A percentile compares a stretch with the other conserved stretches of the same genome.
Evolutionary conservation across 148 eudicot genomes (phyloP).

Genomic region (Rhododendron ovatum): DNA sequence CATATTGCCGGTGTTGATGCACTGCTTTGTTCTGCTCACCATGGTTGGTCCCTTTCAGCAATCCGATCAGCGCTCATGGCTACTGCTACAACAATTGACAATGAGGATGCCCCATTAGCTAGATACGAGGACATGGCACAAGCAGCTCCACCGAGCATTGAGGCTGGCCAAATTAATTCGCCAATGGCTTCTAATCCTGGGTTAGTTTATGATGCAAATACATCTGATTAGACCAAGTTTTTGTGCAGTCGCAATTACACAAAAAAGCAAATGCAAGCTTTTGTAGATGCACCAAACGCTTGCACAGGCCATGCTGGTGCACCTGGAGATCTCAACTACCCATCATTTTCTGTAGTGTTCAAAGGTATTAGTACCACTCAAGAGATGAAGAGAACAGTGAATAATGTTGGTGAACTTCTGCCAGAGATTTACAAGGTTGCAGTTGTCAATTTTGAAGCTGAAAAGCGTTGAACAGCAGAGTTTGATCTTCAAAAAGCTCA

Average conservation of each 20-base stretch:
- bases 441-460: not conserved
- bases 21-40: not conserved
- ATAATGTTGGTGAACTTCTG: not conserved
- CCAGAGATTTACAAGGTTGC: conserved; percentile 7
- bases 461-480: not conserved
- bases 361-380: not conserved
- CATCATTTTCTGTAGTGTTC: conserved; percentile 6
- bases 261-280: not conserved
- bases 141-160: conserved; percentile 12
- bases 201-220: not conserved
- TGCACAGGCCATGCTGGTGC: not conserved
- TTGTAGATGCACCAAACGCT: not conserved
- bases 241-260: conserved; percentile 6
- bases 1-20: conserved; percentile 8
- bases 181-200: conserved; percentile 4
- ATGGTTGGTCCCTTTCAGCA: conserved; percentile 5
- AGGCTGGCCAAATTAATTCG: conserved; percentile 7
- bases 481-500: not conserved
- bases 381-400: conserved; percentile 10
- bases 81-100: conserved; percentile 1
- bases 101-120: not conserved
- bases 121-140: not conserved
- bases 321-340: conserved; percentile 15
- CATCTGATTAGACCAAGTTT: conserved; percentile 8
- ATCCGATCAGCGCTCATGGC: conserved; percentile 7